These are phyloP conservation scores for Kuraishia piskuri DNA, from an alignment of 805 yeast genomes.

Conservation along the genomic window DNA sequence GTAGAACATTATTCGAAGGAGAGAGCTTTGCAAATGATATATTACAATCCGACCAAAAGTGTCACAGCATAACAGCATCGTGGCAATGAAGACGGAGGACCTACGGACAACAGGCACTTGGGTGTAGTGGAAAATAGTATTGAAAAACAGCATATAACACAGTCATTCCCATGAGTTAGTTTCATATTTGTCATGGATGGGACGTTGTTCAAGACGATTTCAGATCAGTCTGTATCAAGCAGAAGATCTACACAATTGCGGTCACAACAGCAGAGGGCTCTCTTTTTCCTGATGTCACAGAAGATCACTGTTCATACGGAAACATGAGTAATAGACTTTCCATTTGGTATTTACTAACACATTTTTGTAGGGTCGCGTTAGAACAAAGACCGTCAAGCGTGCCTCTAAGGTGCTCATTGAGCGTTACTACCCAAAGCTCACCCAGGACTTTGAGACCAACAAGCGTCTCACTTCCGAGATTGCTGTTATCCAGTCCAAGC, in stretches of 20 bases:
- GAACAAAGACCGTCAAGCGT: slow-evolving; percentile 99
- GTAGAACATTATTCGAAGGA: background rate
- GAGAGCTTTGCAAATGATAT: background rate
- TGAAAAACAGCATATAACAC: too few species aligned
- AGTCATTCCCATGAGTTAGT: too few species aligned
- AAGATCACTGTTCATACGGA: background rate
- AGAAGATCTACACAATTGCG: too few species aligned
- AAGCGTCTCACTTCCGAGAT: slow-evolving; percentile 98
- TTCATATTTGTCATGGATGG: too few species aligned
- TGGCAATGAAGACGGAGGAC: background rate
- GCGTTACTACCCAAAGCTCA: slow-evolving; percentile 99
- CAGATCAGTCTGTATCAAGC: too few species aligned
- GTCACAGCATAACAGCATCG: too few species aligned
- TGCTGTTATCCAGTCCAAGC: slow-evolving; percentile 98
- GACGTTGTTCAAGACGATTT: too few species aligned
- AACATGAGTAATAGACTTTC: background rate
- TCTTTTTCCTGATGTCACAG: too few species aligned
- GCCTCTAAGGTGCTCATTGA: slow-evolving; percentile 99
- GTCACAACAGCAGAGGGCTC: too few species aligned
- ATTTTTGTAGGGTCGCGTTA: slow-evolving; percentile 87
- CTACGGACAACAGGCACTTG: background rate
- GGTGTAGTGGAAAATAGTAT: too few species aligned
- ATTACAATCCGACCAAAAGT: background rate
- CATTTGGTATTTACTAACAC: background rate
- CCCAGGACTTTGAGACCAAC: slow-evolving; percentile 99